Base-by-base conservation (phyloP, 2,329 filamentous ascomycete species). In the Colletotrichum sp. region DNA sequence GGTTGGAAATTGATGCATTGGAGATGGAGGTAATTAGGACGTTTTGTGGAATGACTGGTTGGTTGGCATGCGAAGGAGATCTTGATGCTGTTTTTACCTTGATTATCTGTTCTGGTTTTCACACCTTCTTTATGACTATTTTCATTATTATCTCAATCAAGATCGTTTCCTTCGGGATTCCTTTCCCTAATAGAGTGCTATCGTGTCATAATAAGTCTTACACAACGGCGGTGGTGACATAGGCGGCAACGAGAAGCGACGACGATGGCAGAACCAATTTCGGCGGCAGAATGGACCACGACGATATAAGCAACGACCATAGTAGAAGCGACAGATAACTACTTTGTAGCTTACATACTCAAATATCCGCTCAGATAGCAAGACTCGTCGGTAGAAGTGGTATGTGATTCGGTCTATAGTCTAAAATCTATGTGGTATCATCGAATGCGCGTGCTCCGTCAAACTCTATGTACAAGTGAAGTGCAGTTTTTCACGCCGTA, bases 161-260 rank as follows among this genome's bases (percentile, higher is more conserved):
- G 0, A 16, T 13, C 44, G 1, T 0, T 12, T 49, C n/a, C 10
- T 21, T 21, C 3, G 10, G n/a, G 44, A 21, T 2, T 8, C 0
- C 10, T 49, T 49, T 21, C n/a, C 44, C 9, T 4, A 1, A 0
- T 21, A 21, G 0, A 21, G 44, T 49, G n/a, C 9, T 21, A 8
- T n/a, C 39, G 3, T n/a, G 18, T 49, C n/a, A 21, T 4, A 10
- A 49, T 49, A 3, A 7, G n/a, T 21, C 10, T 49, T 13, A 39
- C 36, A 39, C 16, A 39, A 39, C 36, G 8, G 36, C 36, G 36
- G 36, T 18, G 36, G 36, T 39, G 16, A 18, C 36, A 39, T 0
- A 39, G 36, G 36, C 16, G 4, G 36, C 16, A 39, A 39, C 36
- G 36, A 39, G 36, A 39, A 39, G 15, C 4, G 7, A 8, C 34